Conservation (phyloP, 1,284 basidiomycete species). For the Waitea zeae region DNA sequence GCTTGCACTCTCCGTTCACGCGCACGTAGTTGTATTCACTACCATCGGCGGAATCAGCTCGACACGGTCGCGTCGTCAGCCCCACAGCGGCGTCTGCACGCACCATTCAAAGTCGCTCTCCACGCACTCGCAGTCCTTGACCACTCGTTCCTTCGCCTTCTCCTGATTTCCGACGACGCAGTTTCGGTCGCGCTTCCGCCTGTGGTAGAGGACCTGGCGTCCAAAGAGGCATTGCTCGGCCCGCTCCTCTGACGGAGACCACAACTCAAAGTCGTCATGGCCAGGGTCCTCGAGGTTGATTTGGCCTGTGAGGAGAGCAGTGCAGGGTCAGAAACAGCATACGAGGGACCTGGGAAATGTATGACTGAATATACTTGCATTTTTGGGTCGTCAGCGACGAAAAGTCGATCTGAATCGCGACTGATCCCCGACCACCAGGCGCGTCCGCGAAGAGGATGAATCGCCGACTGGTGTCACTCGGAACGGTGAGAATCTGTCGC, state of each 20-base stretch:
- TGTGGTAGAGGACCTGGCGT: slow-evolving; percentile 74
- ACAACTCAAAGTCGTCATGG: slow-evolving; percentile 85
- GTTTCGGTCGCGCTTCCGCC: slow-evolving; percentile 62
- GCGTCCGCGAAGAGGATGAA: slow-evolving; percentile 76
- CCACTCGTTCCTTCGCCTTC: slow-evolving; percentile 34
- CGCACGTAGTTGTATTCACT: slow-evolving; percentile 88
- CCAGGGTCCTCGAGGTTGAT: slow-evolving; percentile 54
- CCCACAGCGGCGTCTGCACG: too few relatives aligned
- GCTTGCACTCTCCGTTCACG: slow-evolving; percentile 51
- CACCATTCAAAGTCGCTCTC: slow-evolving; percentile 84
- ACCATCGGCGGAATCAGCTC: slow-evolving; percentile 1
- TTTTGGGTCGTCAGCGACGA: slow-evolving; percentile 52
- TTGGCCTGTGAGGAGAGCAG: slow-evolving; percentile 34
- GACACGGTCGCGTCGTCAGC: too few relatives aligned
- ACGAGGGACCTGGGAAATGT: too few relatives aligned
- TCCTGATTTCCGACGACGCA: slow-evolving; percentile 67
- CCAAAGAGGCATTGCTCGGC: slow-evolving; percentile 74
- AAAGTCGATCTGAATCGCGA: slow-evolving; percentile 85
- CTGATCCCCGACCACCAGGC: slow-evolving; percentile 29
- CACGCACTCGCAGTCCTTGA: slow-evolving; percentile 60
- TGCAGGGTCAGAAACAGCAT: slow-evolving; percentile 7
- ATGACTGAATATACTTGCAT: slow-evolving; percentile 58
- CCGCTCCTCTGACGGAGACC: slow-evolving; percentile 81
- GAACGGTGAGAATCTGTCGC: slow-evolving; percentile 72
- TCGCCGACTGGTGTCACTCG: slow-evolving; percentile 77